Conservation (phyloP, 116 monocot species). For the Posidonia oceanica region DNA sequence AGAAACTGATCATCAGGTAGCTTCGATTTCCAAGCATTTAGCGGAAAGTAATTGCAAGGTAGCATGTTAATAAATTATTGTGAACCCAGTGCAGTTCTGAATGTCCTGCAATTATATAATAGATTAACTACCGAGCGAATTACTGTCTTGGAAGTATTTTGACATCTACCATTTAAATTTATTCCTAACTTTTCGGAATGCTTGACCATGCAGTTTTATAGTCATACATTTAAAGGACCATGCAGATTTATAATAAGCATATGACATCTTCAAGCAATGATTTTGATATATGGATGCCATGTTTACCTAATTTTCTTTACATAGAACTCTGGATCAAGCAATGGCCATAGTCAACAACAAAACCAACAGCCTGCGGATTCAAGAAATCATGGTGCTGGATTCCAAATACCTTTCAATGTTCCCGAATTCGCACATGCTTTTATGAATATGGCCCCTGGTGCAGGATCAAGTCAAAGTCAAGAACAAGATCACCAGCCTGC, state of each 20-base stretch:
- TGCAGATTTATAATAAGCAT: too few relatives aligned
- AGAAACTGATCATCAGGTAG: slow-evolving; percentile 9
- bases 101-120: not conserved
- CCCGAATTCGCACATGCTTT: slow-evolving; percentile 3
- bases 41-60: not conserved
- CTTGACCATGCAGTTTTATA: not conserved
- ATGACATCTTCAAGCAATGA: not conserved
- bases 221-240: too few relatives aligned
- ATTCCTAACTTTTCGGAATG: not conserved
- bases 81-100: not conserved
- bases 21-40: not conserved
- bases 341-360: not conserved
- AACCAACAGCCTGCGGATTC: not conserved
- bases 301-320: not conserved
- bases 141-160: not conserved
- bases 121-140: not conserved
- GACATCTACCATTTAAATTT: not conserved
- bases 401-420: slow-evolving; percentile 4
- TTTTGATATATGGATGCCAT: not conserved
- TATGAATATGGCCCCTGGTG: slow-evolving; percentile 5
- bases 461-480: slow-evolving; percentile 1
- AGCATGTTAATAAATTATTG: not conserved
- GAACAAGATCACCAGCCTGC: slow-evolving; percentile 2
- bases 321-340: slow-evolving; percentile 2
- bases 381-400: not conserved